Evolutionary conservation across 257 asterid species (phyloP), one percentile per base, ranked within the genome.

Genomic region (Ilex aquifolium): DNA sequence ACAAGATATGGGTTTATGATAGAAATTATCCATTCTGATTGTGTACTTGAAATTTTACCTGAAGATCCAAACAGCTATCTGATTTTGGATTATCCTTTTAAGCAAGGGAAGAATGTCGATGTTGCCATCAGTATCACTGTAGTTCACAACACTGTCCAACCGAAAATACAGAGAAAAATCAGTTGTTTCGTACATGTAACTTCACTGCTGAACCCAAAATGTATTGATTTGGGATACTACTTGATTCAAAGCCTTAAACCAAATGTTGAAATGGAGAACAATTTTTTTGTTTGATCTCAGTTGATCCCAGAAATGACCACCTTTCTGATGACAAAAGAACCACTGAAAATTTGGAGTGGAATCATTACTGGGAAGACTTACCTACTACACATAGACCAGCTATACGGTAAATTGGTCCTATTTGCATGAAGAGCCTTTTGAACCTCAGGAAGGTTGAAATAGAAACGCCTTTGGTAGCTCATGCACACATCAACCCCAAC

Each of bases 371-470:
- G 52, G 13, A 10, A 46, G 61, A 62, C 86, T 80, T 69, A 88
- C 97, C 66, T 36, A 48, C 94, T 77, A 63, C 99, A 92, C 97
- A 85, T 89, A 55, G 84, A 74, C 99, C 99, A 92, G 44, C 61
- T 31, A 69, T 89, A 81, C 0, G 91, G 91, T 61, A 92, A 74
- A 16, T 80, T 82, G 56, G 99, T 92, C 62, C 95, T 83, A 66
- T 92, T 92, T 13, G 99, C 97, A 63, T 92, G 99, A 44, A 92
- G 85, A 48, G 99, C 96, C 73, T 82, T 78, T 73, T 92, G 99
- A 64, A 92, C 99, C 78, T 83, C 86, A 0, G 97, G 99, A 68
- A 89, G 95, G 76, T 89, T 92, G 69, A 92, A 87, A 82, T 89
- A 92, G 79, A 79, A 89, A 32, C 71, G 80, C 62, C 95, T 76